Evolutionary conservation across 208 protist genomes (phyloP).

Genomic region (Naegleria gruberi): DNA sequence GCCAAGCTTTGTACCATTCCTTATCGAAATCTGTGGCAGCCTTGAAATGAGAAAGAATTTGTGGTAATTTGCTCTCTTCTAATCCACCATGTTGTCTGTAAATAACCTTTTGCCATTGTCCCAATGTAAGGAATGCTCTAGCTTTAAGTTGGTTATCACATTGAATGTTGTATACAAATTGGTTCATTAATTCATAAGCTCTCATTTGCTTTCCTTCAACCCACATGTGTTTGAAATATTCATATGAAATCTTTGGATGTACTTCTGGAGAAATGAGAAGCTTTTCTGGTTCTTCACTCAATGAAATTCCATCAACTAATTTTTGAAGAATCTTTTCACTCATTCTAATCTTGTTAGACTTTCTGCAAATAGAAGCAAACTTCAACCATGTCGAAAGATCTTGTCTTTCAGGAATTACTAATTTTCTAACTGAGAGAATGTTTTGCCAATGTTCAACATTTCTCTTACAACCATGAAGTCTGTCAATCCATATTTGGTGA

Average conservation of each 20-base stretch:
- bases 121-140: background rate
- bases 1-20: conserved; percentile 93
- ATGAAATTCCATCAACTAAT: background rate
- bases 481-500: conserved; percentile 66
- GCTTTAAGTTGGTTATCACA: background rate
- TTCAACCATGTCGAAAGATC: conserved; percentile 93
- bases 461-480: conserved; percentile 68
- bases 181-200: background rate
- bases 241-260: conserved; percentile 24
- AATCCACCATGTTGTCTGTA: background rate
- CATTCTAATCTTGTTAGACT: conserved; percentile 65
- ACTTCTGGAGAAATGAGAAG: background rate
- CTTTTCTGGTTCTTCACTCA: background rate
- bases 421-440: conserved; percentile 85
- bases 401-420: conserved; percentile 79
- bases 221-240: conserved; percentile 33
- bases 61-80: background rate
- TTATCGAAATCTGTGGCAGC: conserved; percentile 65
- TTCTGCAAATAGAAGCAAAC: conserved; percentile 85
- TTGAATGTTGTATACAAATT: conserved; percentile 24
- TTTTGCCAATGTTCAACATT: conserved; percentile 93
- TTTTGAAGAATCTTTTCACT: background rate
- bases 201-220: background rate
- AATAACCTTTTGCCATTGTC: background rate
- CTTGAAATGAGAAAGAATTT: conserved; percentile 56